These are phyloP conservation scores for Colletotrichum graminicola DNA, from an alignment of 2,329 filamentous ascomycete species.

Conservation along the genomic window DNA sequence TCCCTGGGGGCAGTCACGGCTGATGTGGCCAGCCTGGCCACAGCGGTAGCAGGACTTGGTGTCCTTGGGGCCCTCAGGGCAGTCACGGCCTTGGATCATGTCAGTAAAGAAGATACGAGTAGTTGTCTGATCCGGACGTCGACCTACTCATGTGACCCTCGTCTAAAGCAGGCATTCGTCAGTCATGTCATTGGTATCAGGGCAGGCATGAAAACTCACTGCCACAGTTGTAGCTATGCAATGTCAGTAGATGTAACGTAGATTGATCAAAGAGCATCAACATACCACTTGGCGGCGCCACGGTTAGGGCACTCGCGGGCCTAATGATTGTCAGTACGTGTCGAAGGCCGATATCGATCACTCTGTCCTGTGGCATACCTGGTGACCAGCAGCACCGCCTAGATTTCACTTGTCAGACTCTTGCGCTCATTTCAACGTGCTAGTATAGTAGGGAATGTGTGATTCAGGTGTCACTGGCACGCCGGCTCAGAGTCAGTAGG, in stretches of 20 bases:
- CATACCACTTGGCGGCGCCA: slow-evolving; percentile 84
- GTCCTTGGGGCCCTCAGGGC: slow-evolving; percentile 89
- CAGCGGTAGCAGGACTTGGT: slow-evolving; percentile 83
- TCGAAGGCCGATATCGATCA: slow-evolving; percentile 4
- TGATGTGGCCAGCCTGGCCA: slow-evolving; percentile 89
- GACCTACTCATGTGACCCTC: slow-evolving; percentile 83
- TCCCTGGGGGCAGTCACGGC: slow-evolving; percentile 78
- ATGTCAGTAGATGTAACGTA: slow-evolving; percentile 43
- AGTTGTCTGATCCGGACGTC: slow-evolving; percentile 23
- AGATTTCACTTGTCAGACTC: slow-evolving; percentile 36
- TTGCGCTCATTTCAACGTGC: slow-evolving; percentile 24
- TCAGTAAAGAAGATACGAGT: slow-evolving; percentile 42
- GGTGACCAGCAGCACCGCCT: slow-evolving; percentile 47
- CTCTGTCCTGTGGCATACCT: slow-evolving; percentile 40
- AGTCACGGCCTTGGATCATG: slow-evolving; percentile 80
- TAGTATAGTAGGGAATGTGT: slow-evolving; percentile 5
- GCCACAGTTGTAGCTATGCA: slow-evolving; percentile 84
- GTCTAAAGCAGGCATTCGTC: slow-evolving; percentile 51
- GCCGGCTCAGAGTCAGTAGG: slow-evolving; percentile 37
- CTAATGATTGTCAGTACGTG: slow-evolving; percentile 58
- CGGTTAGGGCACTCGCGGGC: slow-evolving; percentile 89
- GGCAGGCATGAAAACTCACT: slow-evolving; percentile 63
- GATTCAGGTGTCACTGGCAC: slow-evolving; percentile 33
- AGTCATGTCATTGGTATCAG: slow-evolving; percentile 35
- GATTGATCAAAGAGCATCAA: slow-evolving; percentile 39